A percentile compares a stretch with the other conserved stretches of the same genome.
Evolutionary conservation across 495 filamentous ascomycete genomes (phyloP).

Genomic region (Tuber magnatum): DNA sequence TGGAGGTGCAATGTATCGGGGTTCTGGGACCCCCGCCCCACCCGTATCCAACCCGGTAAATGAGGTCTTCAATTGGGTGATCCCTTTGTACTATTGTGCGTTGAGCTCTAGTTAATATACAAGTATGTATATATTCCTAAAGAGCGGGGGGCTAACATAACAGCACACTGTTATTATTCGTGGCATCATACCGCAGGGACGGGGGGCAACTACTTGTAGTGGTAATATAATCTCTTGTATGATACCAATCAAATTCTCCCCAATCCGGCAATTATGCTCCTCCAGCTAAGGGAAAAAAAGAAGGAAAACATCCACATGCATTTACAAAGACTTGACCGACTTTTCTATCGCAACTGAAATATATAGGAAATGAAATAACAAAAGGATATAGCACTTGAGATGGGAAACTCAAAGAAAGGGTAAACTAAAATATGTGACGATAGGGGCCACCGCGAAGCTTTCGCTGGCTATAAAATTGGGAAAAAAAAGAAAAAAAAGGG

Average conservation of each 20-base stretch:
- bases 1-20: background rate
- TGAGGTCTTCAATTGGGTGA: background rate
- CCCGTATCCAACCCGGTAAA: background rate
- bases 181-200: background rate
- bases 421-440: background rate
- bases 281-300: background rate
- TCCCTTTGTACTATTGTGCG: no score
- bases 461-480: background rate
- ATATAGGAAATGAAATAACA: background rate
- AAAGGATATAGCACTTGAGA: background rate
- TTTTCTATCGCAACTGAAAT: constrained; percentile 3
- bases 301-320: background rate
- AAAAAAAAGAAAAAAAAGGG: background rate
- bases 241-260: constrained; percentile 2
- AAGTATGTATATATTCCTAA: background rate
- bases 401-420: background rate
- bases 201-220: background rate
- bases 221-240: background rate
- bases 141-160: background rate
- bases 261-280: background rate
- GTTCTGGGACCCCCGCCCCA: background rate
- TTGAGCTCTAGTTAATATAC: no score
- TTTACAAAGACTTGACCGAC: background rate
- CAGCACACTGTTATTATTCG: background rate
- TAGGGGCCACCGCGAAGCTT: background rate